These are phyloP conservation scores for Anastatica hierochuntica DNA, from an alignment of 345 rosid species.

Conservation along the genomic window DNA sequence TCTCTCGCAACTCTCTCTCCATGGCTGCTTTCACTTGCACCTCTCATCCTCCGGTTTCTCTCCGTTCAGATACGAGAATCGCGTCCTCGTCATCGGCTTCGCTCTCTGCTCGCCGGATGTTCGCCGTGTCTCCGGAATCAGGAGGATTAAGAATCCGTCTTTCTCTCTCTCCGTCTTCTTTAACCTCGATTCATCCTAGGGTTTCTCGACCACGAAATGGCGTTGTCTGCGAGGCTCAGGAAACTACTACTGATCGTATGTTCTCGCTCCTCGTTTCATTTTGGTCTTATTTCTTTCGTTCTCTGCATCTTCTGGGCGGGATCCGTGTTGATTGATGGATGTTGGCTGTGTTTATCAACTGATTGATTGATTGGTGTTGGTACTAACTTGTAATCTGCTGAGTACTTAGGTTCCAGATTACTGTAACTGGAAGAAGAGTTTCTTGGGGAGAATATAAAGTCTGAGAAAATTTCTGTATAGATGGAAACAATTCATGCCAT, in stretches of 20 bases:
- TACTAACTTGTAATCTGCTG: conserved; percentile 1
- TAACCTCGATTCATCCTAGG: conserved; percentile 25
- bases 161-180: conserved; percentile 21
- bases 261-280: background rate
- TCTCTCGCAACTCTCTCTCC: conserved; percentile 14
- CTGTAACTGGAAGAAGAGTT: conserved; percentile 11
- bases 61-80: conserved; percentile 19
- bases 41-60: conserved; percentile 22
- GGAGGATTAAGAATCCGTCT: conserved; percentile 37
- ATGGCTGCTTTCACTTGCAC: conserved; percentile 38
- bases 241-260: conserved; percentile 32
- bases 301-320: background rate
- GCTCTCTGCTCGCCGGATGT: conserved; percentile 13
- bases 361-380: background rate
- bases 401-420: background rate
- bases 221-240: conserved; percentile 52
- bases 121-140: conserved; percentile 32
- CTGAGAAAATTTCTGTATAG: conserved; percentile 1
- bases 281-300: background rate
- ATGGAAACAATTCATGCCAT: conserved; percentile 7
- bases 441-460: background rate
- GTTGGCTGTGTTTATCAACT: background rate
- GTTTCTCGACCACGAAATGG: conserved; percentile 27
- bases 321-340: background rate
- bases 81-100: conserved; percentile 15